Base-by-base conservation (phyloP, 1,284 basidiomycete species). In the Microbotryum saponariae region DNA sequence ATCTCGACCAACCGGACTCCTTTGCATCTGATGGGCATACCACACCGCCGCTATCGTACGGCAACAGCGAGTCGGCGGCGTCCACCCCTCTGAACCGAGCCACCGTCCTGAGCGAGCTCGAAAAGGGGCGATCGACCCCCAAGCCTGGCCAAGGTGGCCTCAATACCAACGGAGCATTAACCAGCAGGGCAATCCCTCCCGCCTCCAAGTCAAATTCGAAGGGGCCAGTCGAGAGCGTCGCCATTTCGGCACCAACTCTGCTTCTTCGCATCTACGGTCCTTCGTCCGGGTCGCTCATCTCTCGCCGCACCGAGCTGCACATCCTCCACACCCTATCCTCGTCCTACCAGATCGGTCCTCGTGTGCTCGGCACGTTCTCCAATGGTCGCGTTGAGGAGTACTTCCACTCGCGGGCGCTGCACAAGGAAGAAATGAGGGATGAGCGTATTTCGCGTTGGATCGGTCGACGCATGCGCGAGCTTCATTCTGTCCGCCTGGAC, bases 341-440 rank as follows among this genome's bases (percentile, higher is more conserved):
- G 21, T 80, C 80, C 64, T 94, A 92, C 76, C 82, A 82, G 68
- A 87, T 97, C 60, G 92, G 91, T n/a, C 91, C 92, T 33, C 82
- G 83, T 67, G 84, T 97, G 33, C 91, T 89, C 73, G 92, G 92
- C 57, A 96, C 91, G 1, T 96, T 97, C 76, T 81, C 83, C 69
- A 97, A 97, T 75, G 92, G 92, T 45, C 85, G 92, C 47, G 79
- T 96, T 54, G 92, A 96, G 77, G 87, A 96, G 74, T 93, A 89
- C 77, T 94, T 96, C 75, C 84, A 91, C 63, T 91, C 90, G 21
- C 81, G 83, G 33, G 86, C 90, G 1, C 79, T 96, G 52, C 85
- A 83, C 0, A 80, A 87, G 10, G 74, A 80, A 46, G 89, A 94
- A 73, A 79, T 96, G 66, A 83, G 89, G 51, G 82, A 89, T 66